Evolutionary conservation across 345 rosid species (phyloP).

Genomic region (Jatropha curcas): DNA sequence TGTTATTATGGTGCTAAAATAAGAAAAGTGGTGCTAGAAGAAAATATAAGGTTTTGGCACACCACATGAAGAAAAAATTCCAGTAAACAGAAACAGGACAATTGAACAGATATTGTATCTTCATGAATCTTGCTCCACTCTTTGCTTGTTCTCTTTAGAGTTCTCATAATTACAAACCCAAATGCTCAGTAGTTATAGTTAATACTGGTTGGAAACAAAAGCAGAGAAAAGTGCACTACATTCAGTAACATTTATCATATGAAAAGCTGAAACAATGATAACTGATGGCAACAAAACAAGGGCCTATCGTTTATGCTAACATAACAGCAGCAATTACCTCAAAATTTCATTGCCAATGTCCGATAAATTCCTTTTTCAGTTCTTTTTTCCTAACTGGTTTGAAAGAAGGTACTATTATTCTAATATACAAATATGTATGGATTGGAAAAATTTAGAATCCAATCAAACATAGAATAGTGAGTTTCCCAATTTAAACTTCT

Average conservation of each 20-base stretch:
- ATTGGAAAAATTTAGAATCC: neutral
- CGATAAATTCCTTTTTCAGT: too few relatives aligned
- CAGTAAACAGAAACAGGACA: neutral
- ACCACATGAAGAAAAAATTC: neutral
- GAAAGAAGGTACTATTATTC: neutral
- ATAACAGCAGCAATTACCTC: neutral
- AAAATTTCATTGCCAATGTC: too few relatives aligned
- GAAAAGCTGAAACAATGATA: neutral
- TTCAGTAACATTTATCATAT: neutral
- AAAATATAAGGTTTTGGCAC: too few relatives aligned
- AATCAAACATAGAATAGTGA: neutral
- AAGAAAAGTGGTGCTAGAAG: neutral
- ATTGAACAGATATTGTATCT: neutral
- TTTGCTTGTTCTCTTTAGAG: neutral
- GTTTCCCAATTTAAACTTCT: neutral
- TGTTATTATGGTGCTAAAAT: neutral
- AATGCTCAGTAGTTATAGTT: too few relatives aligned
- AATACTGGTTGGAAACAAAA: too few relatives aligned
- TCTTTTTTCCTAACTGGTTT: neutral
- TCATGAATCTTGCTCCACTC: neutral
- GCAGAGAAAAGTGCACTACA: neutral
- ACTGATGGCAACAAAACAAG: neutral
- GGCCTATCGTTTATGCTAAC: neutral
- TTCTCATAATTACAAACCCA: neutral
- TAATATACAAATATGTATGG: neutral